Evolutionary conservation across 441 rosid species (phyloP).

Genomic region (Codiaeum variegatum): DNA sequence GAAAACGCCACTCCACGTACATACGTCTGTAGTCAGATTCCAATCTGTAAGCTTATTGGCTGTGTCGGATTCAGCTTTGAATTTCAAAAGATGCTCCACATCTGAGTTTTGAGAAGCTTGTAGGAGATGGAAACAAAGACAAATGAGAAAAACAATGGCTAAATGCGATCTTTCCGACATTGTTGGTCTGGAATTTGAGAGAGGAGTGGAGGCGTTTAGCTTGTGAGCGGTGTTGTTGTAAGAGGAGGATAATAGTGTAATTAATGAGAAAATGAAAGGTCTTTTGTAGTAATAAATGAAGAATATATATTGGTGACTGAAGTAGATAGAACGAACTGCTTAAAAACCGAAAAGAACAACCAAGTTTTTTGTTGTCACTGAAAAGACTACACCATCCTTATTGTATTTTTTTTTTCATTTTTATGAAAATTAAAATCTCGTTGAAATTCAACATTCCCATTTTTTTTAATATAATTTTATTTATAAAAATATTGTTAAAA

Average conservation of each 20-base stretch:
- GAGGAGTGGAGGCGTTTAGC: slow-evolving; percentile 4
- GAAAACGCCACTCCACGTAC: slow-evolving; percentile 71
- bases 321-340: background rate
- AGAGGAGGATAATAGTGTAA: slow-evolving; percentile 20
- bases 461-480: too few relatives aligned
- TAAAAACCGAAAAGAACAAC: slow-evolving; percentile 24
- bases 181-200: slow-evolving; percentile 22
- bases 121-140: slow-evolving; percentile 22
- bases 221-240: background rate
- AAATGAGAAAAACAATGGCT: slow-evolving; percentile 22
- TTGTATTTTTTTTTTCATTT: too few relatives aligned
- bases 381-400: too few relatives aligned
- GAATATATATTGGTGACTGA: background rate
- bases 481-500: too few relatives aligned
- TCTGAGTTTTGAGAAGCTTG: slow-evolving; percentile 45
- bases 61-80: slow-evolving; percentile 54
- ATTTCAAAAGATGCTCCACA: slow-evolving; percentile 41
- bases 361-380: too few relatives aligned
- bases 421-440: too few relatives aligned
- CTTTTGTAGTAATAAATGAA: slow-evolving; percentile 10
- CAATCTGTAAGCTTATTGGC: slow-evolving; percentile 52
- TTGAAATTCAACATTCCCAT: too few relatives aligned
- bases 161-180: slow-evolving; percentile 42
- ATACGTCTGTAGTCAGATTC: slow-evolving; percentile 50
- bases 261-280: slow-evolving; percentile 21